phyloP scores from a whole-genome alignment of 495 filamentous ascomycete genomes.

The Tetracladium setigerum region DNA sequence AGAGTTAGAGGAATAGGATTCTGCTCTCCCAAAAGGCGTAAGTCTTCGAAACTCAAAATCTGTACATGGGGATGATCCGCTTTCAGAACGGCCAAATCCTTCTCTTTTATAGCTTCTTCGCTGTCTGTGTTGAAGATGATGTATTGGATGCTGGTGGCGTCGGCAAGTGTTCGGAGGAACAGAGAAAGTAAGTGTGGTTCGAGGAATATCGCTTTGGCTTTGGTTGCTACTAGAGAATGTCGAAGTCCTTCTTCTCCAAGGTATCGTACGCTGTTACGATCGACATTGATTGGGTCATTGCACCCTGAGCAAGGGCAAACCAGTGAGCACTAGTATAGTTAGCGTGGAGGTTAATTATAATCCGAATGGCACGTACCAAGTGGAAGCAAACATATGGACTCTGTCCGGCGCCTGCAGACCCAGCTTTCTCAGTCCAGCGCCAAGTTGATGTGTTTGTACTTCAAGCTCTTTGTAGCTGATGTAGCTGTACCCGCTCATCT shows the following conservation, averaged over 20 bases:
- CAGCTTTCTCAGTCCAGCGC: slow-evolving; percentile 48
- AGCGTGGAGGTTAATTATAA: neutral
- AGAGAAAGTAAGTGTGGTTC: slow-evolving; percentile 76
- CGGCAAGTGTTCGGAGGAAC: slow-evolving; percentile 68
- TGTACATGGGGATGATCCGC: slow-evolving; percentile 56
- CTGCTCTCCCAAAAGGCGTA: slow-evolving; percentile 71
- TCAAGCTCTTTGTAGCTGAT: slow-evolving; percentile 55
- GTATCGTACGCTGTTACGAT: slow-evolving; percentile 98
- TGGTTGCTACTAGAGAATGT: slow-evolving; percentile 83
- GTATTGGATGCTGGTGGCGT: slow-evolving; percentile 66
- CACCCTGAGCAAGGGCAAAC: slow-evolving; percentile 64
- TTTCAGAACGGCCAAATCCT: slow-evolving; percentile 71
- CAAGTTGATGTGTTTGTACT: slow-evolving; percentile 39
- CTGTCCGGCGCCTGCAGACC: slow-evolving; percentile 40
- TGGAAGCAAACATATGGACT: slow-evolving; percentile 54
- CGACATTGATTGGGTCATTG: slow-evolving; percentile 83
- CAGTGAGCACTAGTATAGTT: slow-evolving; percentile 56
- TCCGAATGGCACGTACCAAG: slow-evolving; percentile 24
- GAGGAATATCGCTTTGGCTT: slow-evolving; percentile 81
- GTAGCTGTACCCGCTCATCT: slow-evolving; percentile 53
- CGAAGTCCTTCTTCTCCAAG: slow-evolving; percentile 81
- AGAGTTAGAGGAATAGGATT: slow-evolving; percentile 73
- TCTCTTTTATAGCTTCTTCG: slow-evolving; percentile 61
- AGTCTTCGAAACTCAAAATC: slow-evolving; percentile 74
- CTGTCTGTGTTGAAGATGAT: slow-evolving; percentile 77